Base-by-base conservation (phyloP, 192 early-diverging fungal genomes). In the Linnemannia hyalina region DNA sequence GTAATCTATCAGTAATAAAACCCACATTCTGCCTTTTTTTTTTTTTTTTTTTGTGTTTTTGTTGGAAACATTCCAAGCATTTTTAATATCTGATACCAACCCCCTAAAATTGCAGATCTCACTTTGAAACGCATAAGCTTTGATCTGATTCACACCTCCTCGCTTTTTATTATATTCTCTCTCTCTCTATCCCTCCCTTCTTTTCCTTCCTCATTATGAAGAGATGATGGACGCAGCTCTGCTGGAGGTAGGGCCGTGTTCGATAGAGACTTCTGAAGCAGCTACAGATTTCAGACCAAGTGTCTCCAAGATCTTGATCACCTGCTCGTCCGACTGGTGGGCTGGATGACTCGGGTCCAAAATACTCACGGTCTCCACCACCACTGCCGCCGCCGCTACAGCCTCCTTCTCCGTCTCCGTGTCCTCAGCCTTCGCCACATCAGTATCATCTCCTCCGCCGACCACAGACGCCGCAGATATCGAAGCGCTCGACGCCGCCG, bases 291-390 rank as follows among this genome's bases (percentile, higher is more conserved):
- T 29, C 63, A 85, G 70, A 41, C 83, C 78, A 15, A 85, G 44
- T 0, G 78, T 80, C 38, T 75, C 74, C 42, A 85, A 69, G 15
- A 85, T 80, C 57, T 75, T 80, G 23, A 57, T 23, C 4, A 85
- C 70, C 20, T 76, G 44, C 9, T 76, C 74, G 22, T 85, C 78
- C 35, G 29, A 72, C 70, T 80, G 68, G 36, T 76, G 74, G 6
- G 55, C 74, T 6, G 78, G 78, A 47, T 85, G 74, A 41, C 78
- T 70, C 18, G 73, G 78, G n/a, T 85, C 83, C 46, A 85, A 49
- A 38, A 85, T 80, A 63, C 83, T 85, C 57, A 41, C 73, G 44
- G 80, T 68, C 42, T 16, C 44, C 15, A 32, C 70, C 22, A 41
- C 42, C n/a, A 22, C 40, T 41, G 54, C 57, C 1, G 23, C 57